Evolutionary conservation across 2,329 filamentous ascomycete species (phyloP), one percentile per base, ranked within the genome.

Genomic region (Arthroderma sp.): DNA sequence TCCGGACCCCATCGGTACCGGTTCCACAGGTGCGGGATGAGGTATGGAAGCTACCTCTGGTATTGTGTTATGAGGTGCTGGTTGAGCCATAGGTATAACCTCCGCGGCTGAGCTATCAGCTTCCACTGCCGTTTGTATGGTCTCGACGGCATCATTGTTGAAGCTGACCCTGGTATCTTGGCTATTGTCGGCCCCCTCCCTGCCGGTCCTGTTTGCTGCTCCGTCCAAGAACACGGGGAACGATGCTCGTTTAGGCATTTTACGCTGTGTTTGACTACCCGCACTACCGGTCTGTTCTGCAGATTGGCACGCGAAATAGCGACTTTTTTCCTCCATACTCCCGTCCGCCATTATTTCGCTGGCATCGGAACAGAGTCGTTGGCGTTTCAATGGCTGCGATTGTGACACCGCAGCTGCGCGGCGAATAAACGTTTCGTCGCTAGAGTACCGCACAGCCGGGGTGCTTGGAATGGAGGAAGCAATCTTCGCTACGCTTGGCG

Each of bases 181-280:
- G 15, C 15, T 22, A 22, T 22, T 22, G 15, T 22, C 15, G 15
- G 15, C 15, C 15, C 15, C 15, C 15, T 22, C 15, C 15, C 15
- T 22, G 15, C 2, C 15, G 15, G 15, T 22, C 15, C 15, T 22
- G 15, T 22, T 22, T 22, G 15, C 15, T 22, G 15, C 15, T 49
- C 74, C 71, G 52, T 76, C 73, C 1, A 72, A 75, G 52, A 69
- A 75, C 4, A 75, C 66, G 27, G 64, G 66, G 45, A 74, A 58
- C 6, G 61, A 60, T 9, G 66, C 62, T 44, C 66, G 64, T 44
- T 65, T 67, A 15, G 59, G 55, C 51, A 64, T 66, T 48, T 65
- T 69, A 11, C 47, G 64, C 36, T 58, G 57, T 33, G 49, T 55
- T 36, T 55, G 52, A 51, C 61, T 33, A 2, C 28, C 31, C 7